phyloP scores from a whole-genome alignment of 176 grass and related monocot species.

The Phoenix dactylifera region DNA sequence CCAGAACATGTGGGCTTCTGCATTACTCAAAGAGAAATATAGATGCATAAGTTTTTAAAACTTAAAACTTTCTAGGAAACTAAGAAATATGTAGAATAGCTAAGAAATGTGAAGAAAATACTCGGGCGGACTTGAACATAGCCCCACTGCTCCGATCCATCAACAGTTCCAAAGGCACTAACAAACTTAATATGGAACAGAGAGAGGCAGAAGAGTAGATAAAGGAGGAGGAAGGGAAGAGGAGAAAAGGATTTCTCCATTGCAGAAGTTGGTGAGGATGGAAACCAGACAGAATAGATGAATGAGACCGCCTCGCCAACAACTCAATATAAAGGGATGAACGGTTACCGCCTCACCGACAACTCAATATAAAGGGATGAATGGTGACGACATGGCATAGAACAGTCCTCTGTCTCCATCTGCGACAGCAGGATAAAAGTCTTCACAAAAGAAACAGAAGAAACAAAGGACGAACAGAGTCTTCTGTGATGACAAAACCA shows the following conservation, averaged over 20 bases:
- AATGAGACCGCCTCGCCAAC: background rate
- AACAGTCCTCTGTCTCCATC: too few species aligned
- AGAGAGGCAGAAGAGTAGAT: background rate
- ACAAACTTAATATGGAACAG: background rate
- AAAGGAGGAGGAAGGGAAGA: slow-evolving; percentile 12
- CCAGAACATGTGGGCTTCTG: slow-evolving; percentile 91
- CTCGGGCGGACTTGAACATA: slow-evolving; percentile 72
- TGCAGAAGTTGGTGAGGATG: slow-evolving; percentile 1
- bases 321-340: too few species aligned
- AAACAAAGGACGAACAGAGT: too few species aligned
- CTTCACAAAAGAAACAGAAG: too few species aligned
- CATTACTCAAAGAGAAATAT: background rate
- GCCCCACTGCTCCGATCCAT: slow-evolving; percentile 73
- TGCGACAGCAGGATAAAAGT: too few species aligned
- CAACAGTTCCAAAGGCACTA: slow-evolving; percentile 27
- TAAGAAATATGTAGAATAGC: background rate
- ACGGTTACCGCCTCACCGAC: too few species aligned
- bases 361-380: too few species aligned
- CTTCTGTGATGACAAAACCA: too few species aligned
- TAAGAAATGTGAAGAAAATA: slow-evolving; percentile 3
- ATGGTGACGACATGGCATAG: too few species aligned
- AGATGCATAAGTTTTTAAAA: background rate
- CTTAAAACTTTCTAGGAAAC: background rate
- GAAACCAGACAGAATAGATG: background rate
- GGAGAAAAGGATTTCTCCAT: slow-evolving; percentile 10